phyloP scores from a whole-genome alignment of 2,329 filamentous ascomycete genomes.

The Ceratocystis smalleyi region DNA sequence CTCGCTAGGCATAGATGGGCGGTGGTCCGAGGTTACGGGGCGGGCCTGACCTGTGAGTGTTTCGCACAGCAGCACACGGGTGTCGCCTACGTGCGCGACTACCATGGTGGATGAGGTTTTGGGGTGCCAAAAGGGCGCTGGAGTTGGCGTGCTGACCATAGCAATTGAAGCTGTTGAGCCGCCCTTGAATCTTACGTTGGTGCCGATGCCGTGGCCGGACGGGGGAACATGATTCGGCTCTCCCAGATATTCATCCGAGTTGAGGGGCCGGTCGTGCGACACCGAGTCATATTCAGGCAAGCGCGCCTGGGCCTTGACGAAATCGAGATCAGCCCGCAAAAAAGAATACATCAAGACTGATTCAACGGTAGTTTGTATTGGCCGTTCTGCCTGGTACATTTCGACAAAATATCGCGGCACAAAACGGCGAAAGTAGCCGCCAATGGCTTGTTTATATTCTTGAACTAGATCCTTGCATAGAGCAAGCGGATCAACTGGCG shows the following conservation, averaged over 20 bases:
- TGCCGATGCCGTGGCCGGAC: slow-evolving; percentile 51
- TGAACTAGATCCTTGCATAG: slow-evolving; percentile 57
- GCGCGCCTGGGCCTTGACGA: slow-evolving; percentile 72
- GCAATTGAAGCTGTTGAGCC: slow-evolving; percentile 84
- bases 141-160: slow-evolving; percentile 80
- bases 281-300: slow-evolving; percentile 63
- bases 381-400: slow-evolving; percentile 14
- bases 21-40: slow-evolving; percentile 79
- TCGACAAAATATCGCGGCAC: slow-evolving; percentile 57
- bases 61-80: slow-evolving; percentile 75
- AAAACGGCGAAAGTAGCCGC: slow-evolving; percentile 89
- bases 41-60: slow-evolving; percentile 66
- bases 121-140: slow-evolving; percentile 90
- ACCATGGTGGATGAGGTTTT: slow-evolving; percentile 68
- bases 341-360: slow-evolving; percentile 74
- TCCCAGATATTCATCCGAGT: slow-evolving; percentile 70
- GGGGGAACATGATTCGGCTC: slow-evolving; percentile 36
- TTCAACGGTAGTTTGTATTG: slow-evolving; percentile 20
- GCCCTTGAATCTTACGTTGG: slow-evolving; percentile 67
- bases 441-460: slow-evolving; percentile 70
- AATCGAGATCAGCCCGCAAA: slow-evolving; percentile 83
- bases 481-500: slow-evolving; percentile 40
- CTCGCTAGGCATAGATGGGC: slow-evolving; percentile 76
- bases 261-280: slow-evolving; percentile 60
- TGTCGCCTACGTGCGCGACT: slow-evolving; percentile 86